These are phyloP conservation scores for Beauveria pseudobassiana DNA, from an alignment of 2,329 filamentous ascomycete species.

Conservation along the genomic window DNA sequence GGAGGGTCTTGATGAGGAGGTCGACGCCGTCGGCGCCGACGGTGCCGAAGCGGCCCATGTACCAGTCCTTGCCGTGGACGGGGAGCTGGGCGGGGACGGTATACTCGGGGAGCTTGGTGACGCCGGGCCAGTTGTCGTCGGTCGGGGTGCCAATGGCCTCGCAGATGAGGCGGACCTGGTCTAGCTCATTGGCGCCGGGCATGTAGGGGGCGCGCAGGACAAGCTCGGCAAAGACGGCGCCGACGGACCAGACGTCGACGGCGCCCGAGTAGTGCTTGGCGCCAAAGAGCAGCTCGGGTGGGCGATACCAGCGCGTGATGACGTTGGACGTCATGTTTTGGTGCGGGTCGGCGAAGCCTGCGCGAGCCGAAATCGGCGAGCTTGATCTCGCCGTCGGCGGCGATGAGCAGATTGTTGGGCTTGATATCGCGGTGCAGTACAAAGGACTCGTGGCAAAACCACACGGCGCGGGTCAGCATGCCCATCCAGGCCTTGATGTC, in stretches of 20 bases:
- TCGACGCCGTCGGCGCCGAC: conserved; percentile 80
- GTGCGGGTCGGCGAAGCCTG: conserved; percentile 85
- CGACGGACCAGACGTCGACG: conserved; percentile 92
- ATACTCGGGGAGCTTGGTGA: conserved; percentile 72
- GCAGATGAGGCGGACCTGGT: conserved; percentile 79
- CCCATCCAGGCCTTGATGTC: conserved; percentile 99
- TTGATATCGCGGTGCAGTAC: conserved; percentile 97
- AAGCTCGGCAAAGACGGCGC: conserved; percentile 87
- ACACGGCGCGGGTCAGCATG: conserved; percentile 87
- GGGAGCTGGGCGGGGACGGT: conserved; percentile 59
- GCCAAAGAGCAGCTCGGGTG: conserved; percentile 87
- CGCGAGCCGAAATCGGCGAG: conserved; percentile 95
- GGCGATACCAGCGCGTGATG: conserved; percentile 94
- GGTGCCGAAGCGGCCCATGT: conserved; percentile 68
- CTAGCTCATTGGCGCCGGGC: conserved; percentile 74
- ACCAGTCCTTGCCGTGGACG: conserved; percentile 62
- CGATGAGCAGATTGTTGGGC: conserved; percentile 94
- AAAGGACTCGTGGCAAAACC: conserved; percentile 95
- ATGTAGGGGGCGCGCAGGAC: conserved; percentile 77
- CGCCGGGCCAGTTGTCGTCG: conserved; percentile 93
- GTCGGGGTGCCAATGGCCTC: conserved; percentile 82
- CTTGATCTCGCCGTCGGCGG: conserved; percentile 87
- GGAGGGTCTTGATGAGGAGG: conserved; percentile 75
- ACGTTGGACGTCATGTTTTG: conserved; percentile 86
- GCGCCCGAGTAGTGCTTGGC: conserved; percentile 82